Evolutionary conservation across 1,139 yeast genomes (phyloP), one percentile per base, ranked within the genome.

Genomic region (Nakaseomyces kungkrabaensis): DNA sequence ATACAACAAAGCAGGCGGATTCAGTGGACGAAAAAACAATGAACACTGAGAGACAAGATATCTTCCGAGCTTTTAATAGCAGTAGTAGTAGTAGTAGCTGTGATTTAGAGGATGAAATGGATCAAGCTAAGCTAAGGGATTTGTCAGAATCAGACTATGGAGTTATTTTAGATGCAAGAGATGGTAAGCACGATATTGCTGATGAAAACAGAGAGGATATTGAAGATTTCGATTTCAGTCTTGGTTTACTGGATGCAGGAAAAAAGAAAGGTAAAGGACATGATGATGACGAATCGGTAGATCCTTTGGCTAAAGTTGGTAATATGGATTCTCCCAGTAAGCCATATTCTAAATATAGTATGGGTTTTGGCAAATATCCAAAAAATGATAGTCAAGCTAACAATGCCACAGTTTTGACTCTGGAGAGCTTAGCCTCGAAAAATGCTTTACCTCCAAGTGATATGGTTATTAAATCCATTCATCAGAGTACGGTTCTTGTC

Each of bases 401-500:
- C 42, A 50, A 50, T 11, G 53, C 17, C 51, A 59, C 47, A 48
- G 60, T 49, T 46, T 67, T 58, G 33, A 77, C 82, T 1, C 63
- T 80, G 50, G 85, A 78, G 54, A 74, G 72, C 50, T 62, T 80
- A 51, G 78, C 80, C 0, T 72, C 81, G 0, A 77, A 81, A 3
- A 68, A 71, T 47, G 70, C 81, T 0, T 73, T 77, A 4, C 68
- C 77, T 7, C 82, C 88, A 1, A 70, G 75, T 10, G 81, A 79
- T 53, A 67, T 69, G 43, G 71, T 79, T 6, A 72, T 84, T 43
- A 83, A 81, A 52, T 62, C 79, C 47, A 75, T 83, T 40, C 77
- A 77, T 57, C 86, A 83, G 56, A 69, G 77, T 1, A 80, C 82
- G 0, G 77, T 81, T 0, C 65, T 82, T 46, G 78, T 78, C 0